A percentile compares a stretch with the other conserved stretches of the same genome.
Conservation (phyloP, 2,329 filamentous ascomycete genomes). For the Nannizziopsis arthrosporioides region DNA sequence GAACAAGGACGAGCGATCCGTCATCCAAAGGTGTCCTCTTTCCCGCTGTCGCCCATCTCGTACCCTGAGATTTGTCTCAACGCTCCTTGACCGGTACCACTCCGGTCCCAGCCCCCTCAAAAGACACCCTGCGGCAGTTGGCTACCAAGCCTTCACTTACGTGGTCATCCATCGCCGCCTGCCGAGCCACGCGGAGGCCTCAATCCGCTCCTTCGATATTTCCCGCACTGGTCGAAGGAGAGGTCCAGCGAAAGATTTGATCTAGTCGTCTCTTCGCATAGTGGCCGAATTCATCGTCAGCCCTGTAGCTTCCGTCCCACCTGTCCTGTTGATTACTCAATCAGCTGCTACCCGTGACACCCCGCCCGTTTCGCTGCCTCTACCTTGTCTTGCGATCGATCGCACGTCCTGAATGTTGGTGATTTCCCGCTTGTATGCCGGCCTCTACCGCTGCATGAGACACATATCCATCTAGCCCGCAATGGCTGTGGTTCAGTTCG, state of each 20-base stretch:
- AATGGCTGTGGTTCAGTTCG: constrained; percentile 32
- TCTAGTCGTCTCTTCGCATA: neutral
- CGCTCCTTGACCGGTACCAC: too few species aligned
- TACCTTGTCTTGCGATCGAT: neutral
- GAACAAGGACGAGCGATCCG: constrained; percentile 1
- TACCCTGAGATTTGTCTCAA: too few species aligned
- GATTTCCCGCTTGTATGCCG: constrained; percentile 5
- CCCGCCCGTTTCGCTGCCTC: neutral
- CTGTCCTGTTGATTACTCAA: neutral
- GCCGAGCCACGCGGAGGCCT: neutral
- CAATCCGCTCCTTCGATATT: constrained; percentile 3
- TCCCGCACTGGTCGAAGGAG: neutral
- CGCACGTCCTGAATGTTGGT: constrained; percentile 7
- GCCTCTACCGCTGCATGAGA: constrained; percentile 12
- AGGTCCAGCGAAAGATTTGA: neutral
- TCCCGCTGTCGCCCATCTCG: neutral
- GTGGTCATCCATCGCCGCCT: neutral
- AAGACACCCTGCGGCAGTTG: neutral
- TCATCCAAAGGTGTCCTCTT: constrained; percentile 5
- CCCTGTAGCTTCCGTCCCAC: neutral
- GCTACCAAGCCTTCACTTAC: neutral
- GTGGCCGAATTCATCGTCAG: neutral
- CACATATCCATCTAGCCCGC: constrained; percentile 11
- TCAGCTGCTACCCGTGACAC: neutral
- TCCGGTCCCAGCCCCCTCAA: too few species aligned